Percentiles rank a stretch among this genome's conserved stretches.
Evolutionary conservation across 176 grass and related monocot genomes (phyloP).

Genomic region (Leersia perrieri): DNA sequence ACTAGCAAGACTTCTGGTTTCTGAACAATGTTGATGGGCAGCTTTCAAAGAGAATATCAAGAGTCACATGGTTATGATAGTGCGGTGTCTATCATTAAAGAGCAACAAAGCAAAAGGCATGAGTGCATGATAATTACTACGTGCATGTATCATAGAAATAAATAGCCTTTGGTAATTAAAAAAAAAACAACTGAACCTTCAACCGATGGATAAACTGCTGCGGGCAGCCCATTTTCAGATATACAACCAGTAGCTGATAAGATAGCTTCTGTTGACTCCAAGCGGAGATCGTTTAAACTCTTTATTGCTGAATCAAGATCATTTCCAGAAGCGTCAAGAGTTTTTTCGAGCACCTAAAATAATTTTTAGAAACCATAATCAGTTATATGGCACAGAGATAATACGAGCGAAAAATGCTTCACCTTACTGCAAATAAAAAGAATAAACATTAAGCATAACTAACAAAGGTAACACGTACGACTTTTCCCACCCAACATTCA

Average conservation of each 20-base stretch:
- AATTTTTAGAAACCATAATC: slow-evolving; percentile 10
- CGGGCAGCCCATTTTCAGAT: slow-evolving; percentile 39
- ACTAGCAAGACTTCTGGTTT: neutral
- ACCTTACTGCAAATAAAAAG: neutral
- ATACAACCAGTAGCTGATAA: slow-evolving; percentile 34
- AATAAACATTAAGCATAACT: neutral
- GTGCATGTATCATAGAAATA: neutral
- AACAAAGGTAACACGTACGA: neutral
- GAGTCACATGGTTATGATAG: neutral
- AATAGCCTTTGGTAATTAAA: neutral
- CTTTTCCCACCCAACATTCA: neutral
- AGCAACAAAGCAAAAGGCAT: neutral
- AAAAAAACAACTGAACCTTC: slow-evolving; percentile 46
- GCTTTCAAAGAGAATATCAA: neutral
- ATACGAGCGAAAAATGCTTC: neutral
- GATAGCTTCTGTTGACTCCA: slow-evolving; percentile 47
- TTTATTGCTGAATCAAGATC: slow-evolving; percentile 87
- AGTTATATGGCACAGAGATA: neutral
- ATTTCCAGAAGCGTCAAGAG: slow-evolving; percentile 77
- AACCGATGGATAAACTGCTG: slow-evolving; percentile 15
- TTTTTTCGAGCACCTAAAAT: slow-evolving; percentile 78
- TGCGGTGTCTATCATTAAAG: neutral
- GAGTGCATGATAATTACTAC: neutral
- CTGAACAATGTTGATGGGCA: neutral
- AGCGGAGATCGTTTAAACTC: slow-evolving; percentile 62